Conservation (phyloP, 2,329 filamentous ascomycete species). For the Pseudocercospora pini-densiflorae region DNA sequence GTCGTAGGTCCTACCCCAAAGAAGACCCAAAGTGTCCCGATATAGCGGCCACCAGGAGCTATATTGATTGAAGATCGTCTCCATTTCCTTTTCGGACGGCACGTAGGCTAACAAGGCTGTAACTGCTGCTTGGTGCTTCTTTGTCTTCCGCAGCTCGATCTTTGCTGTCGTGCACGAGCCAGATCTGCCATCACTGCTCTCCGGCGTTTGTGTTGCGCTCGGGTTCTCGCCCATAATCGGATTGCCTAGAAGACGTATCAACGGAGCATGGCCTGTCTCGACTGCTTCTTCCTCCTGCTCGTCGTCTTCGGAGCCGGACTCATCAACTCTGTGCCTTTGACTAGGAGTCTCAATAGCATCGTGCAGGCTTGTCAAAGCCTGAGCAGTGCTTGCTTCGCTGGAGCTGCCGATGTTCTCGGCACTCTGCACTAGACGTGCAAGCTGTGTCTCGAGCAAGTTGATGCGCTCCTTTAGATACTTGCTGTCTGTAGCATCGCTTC, state of each 20-base stretch:
- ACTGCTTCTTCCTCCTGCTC: conserved; percentile 11
- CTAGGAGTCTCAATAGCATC: background rate
- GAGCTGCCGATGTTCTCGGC: background rate
- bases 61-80: conserved; percentile 15
- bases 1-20: conserved; percentile 15
- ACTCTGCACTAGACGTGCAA: background rate
- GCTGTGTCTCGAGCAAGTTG: conserved; percentile 10
- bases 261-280: background rate
- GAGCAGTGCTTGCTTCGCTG: background rate
- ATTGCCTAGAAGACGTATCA: conserved; percentile 9
- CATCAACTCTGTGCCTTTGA: background rate
- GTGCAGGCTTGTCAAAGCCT: background rate
- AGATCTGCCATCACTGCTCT: background rate
- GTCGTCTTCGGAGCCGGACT: background rate
- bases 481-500: background rate
- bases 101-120: conserved; percentile 5
- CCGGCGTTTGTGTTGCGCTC: background rate
- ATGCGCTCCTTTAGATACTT: conserved; percentile 11
- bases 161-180: background rate
- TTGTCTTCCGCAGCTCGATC: background rate
- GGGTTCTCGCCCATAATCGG: background rate
- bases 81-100: conserved; percentile 15
- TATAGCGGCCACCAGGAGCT: conserved; percentile 26
- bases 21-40: conserved; percentile 20
- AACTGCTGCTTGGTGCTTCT: background rate